These are phyloP conservation scores for Sclerotinia spermophila DNA, from an alignment of 2,329 filamentous ascomycete genomes.

Conservation along the genomic window DNA sequence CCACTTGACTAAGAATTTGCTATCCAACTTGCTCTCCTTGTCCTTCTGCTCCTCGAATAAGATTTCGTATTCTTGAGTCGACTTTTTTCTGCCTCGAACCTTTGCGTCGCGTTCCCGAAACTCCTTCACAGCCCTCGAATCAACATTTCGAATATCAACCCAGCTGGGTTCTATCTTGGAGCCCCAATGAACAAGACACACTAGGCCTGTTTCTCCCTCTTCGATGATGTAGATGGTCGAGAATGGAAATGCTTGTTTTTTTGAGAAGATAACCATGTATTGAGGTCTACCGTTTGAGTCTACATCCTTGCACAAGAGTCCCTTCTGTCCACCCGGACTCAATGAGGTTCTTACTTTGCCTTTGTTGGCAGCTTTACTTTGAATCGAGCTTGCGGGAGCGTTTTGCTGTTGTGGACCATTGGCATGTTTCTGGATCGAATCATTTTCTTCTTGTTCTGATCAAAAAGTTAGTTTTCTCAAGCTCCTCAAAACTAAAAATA, in stretches of 20 bases:
- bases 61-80: neutral
- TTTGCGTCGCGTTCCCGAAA: neutral
- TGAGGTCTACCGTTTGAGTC: neutral
- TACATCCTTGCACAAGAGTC: neutral
- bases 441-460: neutral
- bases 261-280: neutral
- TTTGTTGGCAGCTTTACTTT: neutral
- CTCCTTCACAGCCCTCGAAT: neutral
- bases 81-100: neutral
- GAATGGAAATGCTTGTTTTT: neutral
- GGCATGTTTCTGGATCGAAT: neutral
- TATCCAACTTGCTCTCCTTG: neutral
- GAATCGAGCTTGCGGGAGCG: neutral
- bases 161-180: neutral
- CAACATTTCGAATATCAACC: neutral
- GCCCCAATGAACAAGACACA: neutral
- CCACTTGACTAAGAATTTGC: neutral
- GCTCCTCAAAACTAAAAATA: fast-evolving
- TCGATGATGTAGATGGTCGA: neutral
- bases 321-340: neutral
- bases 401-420: neutral
- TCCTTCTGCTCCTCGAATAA: neutral
- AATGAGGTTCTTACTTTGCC: neutral
- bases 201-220: neutral
- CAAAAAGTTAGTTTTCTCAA: neutral